Evolutionary conservation across 352 stramenopile genomes (phyloP), one percentile per base, ranked within the genome.

Genomic region (Phytopythium mirpurense): DNA sequence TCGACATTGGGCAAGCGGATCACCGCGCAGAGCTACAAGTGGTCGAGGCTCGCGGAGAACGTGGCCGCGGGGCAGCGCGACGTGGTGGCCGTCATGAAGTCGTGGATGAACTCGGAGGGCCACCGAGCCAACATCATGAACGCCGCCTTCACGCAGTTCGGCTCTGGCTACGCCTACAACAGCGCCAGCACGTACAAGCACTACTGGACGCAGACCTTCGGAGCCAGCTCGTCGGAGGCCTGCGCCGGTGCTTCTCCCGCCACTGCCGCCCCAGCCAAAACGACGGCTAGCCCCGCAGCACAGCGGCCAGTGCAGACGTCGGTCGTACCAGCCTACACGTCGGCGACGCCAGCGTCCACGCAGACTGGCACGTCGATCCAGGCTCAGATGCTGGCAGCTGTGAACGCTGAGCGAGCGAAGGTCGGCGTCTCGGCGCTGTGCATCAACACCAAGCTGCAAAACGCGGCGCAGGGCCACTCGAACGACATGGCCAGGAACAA

Each of bases 191-290:
- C 56, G 31, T 77, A 71, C 63, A 74, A 76, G 47, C 45, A 69
- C 49, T 83, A 80, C 65, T 87, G 76, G 76, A 83, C 71, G 24
- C 76, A 87, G 54, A 65, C 76, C 59, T 87, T 87, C 38, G 71
- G 63, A 23, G 31, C 49, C 0, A 63, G 67, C 27, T 59, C 51
- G 1, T 56, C 43, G 1, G 63, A 78, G 7, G 41, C 40, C 19
- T 79, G 69, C 14, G 46, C 9, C 15, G 40, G 40, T 5, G 26
- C 40, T 6, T 19, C 40, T 14, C 9, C 40, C 5, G 9, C 29
- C 5, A 46, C 40, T 4, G 16, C 40, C 4, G 23, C 40, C 14
- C 40, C 40, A 11, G 40, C 40, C 40, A 46, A 16, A 21, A 46
- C 40, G 21, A 46, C 21, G 8, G 21, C 21, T 4, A 29, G 40